Percentiles rank a stretch among this genome's conserved stretches.
Conservation (phyloP, 352 stramenopile species). For the Globisporangium megalacanthum region DNA sequence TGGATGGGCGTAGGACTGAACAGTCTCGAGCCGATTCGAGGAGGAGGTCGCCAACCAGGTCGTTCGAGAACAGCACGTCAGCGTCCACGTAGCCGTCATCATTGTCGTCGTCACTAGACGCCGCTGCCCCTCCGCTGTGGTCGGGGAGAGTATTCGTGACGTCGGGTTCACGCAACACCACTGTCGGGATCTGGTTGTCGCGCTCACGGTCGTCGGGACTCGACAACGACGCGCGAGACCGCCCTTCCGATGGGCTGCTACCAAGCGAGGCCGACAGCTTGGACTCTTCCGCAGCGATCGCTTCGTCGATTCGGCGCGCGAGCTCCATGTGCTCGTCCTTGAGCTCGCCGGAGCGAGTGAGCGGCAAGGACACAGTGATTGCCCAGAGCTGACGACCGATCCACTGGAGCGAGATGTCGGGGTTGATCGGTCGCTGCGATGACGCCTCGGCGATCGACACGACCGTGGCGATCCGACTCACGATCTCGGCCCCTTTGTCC, state of each 20-base stretch:
- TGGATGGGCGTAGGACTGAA: too few relatives aligned
- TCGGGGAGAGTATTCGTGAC: neutral
- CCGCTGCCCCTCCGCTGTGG: neutral
- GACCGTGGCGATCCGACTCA: slow-evolving; percentile 49
- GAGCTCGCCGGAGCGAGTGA: slow-evolving; percentile 51
- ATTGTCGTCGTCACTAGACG: neutral
- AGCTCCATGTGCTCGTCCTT: slow-evolving; percentile 60
- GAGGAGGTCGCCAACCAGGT: too few relatives aligned
- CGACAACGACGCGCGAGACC: neutral
- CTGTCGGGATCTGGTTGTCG: slow-evolving; percentile 15
- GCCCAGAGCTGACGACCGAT: slow-evolving; percentile 65
- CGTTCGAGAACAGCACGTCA: too few relatives aligned
- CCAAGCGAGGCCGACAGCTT: neutral
- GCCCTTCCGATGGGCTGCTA: slow-evolving; percentile 7
- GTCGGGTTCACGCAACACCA: slow-evolving; percentile 8
- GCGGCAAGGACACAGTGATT: slow-evolving; percentile 58
- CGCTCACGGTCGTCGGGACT: neutral
- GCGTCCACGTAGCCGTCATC: neutral
- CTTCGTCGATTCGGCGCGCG: slow-evolving; percentile 55
- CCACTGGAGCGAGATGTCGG: slow-evolving; percentile 75
- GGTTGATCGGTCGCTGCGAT: slow-evolving; percentile 30
- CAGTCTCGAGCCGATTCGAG: too few relatives aligned
- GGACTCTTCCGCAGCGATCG: slow-evolving; percentile 31
- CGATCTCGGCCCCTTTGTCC: slow-evolving; percentile 53
- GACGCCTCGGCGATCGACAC: slow-evolving; percentile 13